These are phyloP conservation scores for Diaporthe eres DNA, from an alignment of 2,329 filamentous ascomycete genomes.

Conservation along the genomic window DNA sequence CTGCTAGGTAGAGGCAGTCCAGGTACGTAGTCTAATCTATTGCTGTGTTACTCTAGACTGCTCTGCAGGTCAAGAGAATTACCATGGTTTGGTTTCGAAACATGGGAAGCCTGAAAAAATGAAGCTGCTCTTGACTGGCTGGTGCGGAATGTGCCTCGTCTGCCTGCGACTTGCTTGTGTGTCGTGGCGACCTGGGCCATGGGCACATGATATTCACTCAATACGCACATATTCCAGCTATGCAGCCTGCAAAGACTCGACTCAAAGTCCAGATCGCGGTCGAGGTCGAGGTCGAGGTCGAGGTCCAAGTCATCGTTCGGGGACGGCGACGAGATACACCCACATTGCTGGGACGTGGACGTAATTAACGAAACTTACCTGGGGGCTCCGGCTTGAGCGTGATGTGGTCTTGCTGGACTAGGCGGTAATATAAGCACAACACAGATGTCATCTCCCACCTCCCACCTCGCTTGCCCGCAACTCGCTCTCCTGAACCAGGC, in stretches of 20 bases:
- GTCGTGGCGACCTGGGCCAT: neutral
- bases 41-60: neutral
- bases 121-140: conserved; percentile 11
- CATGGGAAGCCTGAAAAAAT: conserved; percentile 1
- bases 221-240: neutral
- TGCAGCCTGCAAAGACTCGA: neutral
- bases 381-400: conserved; percentile 17
- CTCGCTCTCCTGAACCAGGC: conserved; percentile 8
- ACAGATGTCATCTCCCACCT: conserved; percentile 30
- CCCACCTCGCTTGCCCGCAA: conserved; percentile 26
- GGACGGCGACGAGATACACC: conserved; percentile 22
- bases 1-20: neutral
- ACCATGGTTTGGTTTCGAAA: conserved; percentile 16
- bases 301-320: neutral
- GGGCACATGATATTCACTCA: neutral
- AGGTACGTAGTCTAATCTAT: neutral
- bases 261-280: neutral
- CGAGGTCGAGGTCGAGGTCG: no score
- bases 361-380: conserved; percentile 29
- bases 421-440: conserved; percentile 24
- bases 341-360: conserved; percentile 20
- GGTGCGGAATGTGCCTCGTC: conserved; percentile 8
- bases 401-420: neutral
- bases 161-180: neutral
- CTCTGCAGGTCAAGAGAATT: neutral